Evolutionary conservation across 2,329 filamentous ascomycete genomes (phyloP).

Genomic region (Neodidymelliopsis sp.): DNA sequence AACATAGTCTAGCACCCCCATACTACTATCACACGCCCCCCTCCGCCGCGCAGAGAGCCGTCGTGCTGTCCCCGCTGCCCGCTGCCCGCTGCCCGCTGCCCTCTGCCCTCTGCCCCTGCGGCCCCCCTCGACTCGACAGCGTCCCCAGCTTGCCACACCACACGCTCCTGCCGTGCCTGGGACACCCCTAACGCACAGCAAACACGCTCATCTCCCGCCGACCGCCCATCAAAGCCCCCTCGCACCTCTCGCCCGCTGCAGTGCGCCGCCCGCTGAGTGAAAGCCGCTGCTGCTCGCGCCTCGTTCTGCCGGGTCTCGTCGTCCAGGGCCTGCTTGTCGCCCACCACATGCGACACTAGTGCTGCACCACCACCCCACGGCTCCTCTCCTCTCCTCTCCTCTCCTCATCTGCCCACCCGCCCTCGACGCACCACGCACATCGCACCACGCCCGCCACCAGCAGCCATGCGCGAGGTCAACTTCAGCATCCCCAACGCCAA

Average conservation of each 20-base stretch:
- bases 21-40: constrained; percentile 6
- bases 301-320: constrained; percentile 16
- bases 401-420: constrained; percentile 8
- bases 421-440: constrained; percentile 39
- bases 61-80: constrained; percentile 18
- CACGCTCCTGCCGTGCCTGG: constrained; percentile 31
- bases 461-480: constrained; percentile 97
- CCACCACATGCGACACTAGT: constrained; percentile 45
- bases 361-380: constrained; percentile 39
- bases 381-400: constrained; percentile 18
- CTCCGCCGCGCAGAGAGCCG: constrained; percentile 8
- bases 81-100: constrained; percentile 34
- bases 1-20: constrained; percentile 20
- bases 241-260: constrained; percentile 5
- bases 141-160: constrained; percentile 18
- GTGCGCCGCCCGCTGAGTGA: constrained; percentile 3
- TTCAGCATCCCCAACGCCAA: constrained; percentile 99
- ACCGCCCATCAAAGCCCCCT: constrained; percentile 24
- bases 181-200: constrained; percentile 44
- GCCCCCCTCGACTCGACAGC: constrained; percentile 13
- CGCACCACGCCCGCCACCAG: constrained; percentile 23
- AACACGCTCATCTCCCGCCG: constrained; percentile 40
- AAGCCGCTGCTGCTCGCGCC: constrained; percentile 21
- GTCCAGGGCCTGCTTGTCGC: constrained; percentile 19
- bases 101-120: constrained; percentile 29